phyloP scores from a whole-genome alignment of 768 basidiomycete genomes.

The Kwoniella botswanensis region DNA sequence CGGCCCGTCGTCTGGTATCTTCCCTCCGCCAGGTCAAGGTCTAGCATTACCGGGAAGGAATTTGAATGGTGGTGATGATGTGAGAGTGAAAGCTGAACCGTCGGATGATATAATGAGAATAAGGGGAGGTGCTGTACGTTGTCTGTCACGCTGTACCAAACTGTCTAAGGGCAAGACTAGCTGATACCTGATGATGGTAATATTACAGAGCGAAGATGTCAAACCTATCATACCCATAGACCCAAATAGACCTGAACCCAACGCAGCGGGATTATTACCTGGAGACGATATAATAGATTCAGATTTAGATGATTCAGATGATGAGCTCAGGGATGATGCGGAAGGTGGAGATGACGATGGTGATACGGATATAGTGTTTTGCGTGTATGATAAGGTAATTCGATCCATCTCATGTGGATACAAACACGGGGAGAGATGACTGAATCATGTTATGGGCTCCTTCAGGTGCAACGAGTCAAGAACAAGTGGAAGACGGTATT shows the following conservation, averaged over 20 bases:
- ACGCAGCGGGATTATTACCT: slow-evolving; percentile 58
- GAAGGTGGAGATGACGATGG: slow-evolving; percentile 67
- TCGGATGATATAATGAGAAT: slow-evolving; percentile 41
- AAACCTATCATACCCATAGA: slow-evolving; percentile 21
- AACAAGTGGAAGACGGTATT: slow-evolving; percentile 99
- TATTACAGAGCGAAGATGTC: slow-evolving; percentile 18
- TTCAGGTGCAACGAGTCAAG: slow-evolving; percentile 95
- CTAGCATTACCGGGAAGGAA: slow-evolving; percentile 27
- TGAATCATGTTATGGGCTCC: not conserved
- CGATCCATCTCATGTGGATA: not conserved
- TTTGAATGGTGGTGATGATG: slow-evolving; percentile 21
- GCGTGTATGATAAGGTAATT: slow-evolving; percentile 94
- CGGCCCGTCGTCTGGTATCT: not conserved
- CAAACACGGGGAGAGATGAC: not conserved
- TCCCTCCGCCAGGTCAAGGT: slow-evolving; percentile 22
- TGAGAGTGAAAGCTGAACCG: slow-evolving; percentile 43
- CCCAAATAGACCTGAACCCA: slow-evolving; percentile 44
- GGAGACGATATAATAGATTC: slow-evolving; percentile 86
- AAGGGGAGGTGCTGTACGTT: slow-evolving; percentile 46
- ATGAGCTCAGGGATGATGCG: slow-evolving; percentile 81
- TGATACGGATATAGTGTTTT: slow-evolving; percentile 91
- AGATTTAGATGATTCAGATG: slow-evolving; percentile 86
- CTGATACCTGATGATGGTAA: not conserved
- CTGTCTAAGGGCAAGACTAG: not conserved
- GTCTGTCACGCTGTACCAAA: not conserved